Conservation (phyloP, 306 rosid species). For the Trifolium fragiferum region DNA sequence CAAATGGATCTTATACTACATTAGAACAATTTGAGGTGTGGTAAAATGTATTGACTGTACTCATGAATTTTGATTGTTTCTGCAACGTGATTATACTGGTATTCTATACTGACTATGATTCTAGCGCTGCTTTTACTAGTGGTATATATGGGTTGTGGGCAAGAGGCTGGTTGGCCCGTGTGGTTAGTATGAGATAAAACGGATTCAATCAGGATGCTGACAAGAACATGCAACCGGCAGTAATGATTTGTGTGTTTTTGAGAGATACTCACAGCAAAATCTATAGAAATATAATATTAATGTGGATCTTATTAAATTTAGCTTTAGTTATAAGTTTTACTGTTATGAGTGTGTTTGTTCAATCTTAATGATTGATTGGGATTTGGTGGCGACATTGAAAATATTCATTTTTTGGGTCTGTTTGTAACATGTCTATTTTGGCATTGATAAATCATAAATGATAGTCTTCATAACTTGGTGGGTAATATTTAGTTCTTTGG, state of each 20-base stretch:
- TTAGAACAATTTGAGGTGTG: slow-evolving; percentile 92
- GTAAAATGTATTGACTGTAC: slow-evolving; percentile 22
- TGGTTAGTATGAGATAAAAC: slow-evolving; percentile 1
- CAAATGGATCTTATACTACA: slow-evolving; percentile 73
- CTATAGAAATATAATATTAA: too few species aligned
- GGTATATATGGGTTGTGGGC: not conserved
- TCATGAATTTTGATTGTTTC: slow-evolving; percentile 37
- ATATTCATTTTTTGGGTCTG: not conserved
- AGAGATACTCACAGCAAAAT: too few species aligned
- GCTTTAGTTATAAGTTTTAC: too few species aligned
- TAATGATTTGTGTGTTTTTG: too few species aligned
- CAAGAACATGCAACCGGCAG: too few species aligned
- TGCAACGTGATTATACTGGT: slow-evolving; percentile 5
- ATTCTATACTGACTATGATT: slow-evolving; percentile 9
- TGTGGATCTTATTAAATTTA: too few species aligned
- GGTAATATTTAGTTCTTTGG: slow-evolving; percentile 10
- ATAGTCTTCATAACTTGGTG: slow-evolving; percentile 22
- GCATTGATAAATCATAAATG: slow-evolving; percentile 11
- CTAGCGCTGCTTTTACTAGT: not conserved
- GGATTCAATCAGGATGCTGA: not conserved
- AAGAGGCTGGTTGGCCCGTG: slow-evolving; percentile 1
- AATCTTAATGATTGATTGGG: not conserved
- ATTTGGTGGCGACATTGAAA: slow-evolving; percentile 24
- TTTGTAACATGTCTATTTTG: slow-evolving; percentile 28
- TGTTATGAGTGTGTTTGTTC: not conserved